phyloP scores from a whole-genome alignment of 2,329 filamentous ascomycete species.

The Cryoendolithus antarcticus region DNA sequence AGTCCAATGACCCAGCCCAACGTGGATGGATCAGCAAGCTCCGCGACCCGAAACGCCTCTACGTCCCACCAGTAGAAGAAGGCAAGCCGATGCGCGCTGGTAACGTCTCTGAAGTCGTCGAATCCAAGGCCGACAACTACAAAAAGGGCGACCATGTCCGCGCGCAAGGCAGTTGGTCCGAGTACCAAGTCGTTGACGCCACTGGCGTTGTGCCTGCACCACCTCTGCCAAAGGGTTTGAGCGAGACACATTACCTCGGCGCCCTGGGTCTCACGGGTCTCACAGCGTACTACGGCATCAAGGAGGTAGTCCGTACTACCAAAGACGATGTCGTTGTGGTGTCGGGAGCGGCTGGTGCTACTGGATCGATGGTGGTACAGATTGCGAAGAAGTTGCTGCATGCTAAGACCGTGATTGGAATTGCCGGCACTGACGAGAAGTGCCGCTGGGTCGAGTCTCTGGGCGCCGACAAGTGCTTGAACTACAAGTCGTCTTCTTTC shows the following conservation, averaged over 20 bases:
- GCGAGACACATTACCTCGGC: constrained; percentile 34
- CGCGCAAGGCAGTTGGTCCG: constrained; percentile 26
- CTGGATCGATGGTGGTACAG: constrained; percentile 39
- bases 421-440: constrained; percentile 41
- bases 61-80: constrained; percentile 32
- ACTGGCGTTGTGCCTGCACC: constrained; percentile 12
- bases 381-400: constrained; percentile 39
- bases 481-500: constrained; percentile 41
- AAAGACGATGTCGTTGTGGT: constrained; percentile 36
- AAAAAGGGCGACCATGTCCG: constrained; percentile 26
- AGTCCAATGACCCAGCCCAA: constrained; percentile 42
- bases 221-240: constrained; percentile 22
- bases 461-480: constrained; percentile 42
- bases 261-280: constrained; percentile 31
- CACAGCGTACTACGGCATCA: constrained; percentile 38
- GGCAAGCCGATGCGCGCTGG: constrained; percentile 28
- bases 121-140: constrained; percentile 21
- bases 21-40: constrained; percentile 36
- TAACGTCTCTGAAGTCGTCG: constrained; percentile 27
- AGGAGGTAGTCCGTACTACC: constrained; percentile 26
- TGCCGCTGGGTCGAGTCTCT: constrained; percentile 39
- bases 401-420: constrained; percentile 36
- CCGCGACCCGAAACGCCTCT: constrained; percentile 31
- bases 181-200: constrained; percentile 29
- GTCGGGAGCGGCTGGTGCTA: constrained; percentile 37